phyloP scores from a whole-genome alignment of 495 filamentous ascomycete genomes.

The Hypoxylon fragiforme region DNA sequence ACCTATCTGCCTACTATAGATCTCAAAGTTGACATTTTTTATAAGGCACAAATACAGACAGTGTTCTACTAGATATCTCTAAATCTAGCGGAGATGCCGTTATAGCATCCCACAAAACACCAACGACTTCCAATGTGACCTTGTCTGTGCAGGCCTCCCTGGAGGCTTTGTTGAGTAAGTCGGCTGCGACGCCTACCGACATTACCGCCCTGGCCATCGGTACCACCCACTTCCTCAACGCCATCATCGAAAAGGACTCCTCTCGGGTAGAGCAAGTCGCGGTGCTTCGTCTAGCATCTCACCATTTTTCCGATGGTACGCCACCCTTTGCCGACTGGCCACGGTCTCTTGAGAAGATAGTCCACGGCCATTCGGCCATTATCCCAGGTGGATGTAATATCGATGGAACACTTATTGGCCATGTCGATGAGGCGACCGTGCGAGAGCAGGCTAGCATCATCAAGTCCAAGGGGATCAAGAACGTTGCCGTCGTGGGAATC shows the following conservation, averaged over 20 bases:
- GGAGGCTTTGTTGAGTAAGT: slow-evolving; percentile 39
- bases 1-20: neutral
- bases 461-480: slow-evolving; percentile 38
- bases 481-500: slow-evolving; percentile 44
- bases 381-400: slow-evolving; percentile 50
- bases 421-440: slow-evolving; percentile 37
- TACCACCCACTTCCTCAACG: slow-evolving; percentile 60
- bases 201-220: slow-evolving; percentile 55
- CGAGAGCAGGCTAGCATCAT: slow-evolving; percentile 39
- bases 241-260: slow-evolving; percentile 53
- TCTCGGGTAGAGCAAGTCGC: slow-evolving; percentile 52
- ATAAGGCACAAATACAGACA: slow-evolving; percentile 26
- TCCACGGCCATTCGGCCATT: slow-evolving; percentile 43
- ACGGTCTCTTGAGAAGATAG: slow-evolving; percentile 36
- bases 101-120: slow-evolving; percentile 24
- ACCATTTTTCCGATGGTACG: slow-evolving; percentile 44
- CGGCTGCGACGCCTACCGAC: slow-evolving; percentile 34
- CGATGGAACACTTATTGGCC: slow-evolving; percentile 42
- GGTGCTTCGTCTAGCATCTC: slow-evolving; percentile 52
- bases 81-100: slow-evolving; percentile 22
- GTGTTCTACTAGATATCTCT: slow-evolving; percentile 16
- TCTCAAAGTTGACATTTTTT: neutral
- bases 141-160: slow-evolving; percentile 49
- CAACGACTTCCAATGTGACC: slow-evolving; percentile 49
- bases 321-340: slow-evolving; percentile 53